Conservation (phyloP, 495 filamentous ascomycete species). For the Acidiella bohemica region DNA sequence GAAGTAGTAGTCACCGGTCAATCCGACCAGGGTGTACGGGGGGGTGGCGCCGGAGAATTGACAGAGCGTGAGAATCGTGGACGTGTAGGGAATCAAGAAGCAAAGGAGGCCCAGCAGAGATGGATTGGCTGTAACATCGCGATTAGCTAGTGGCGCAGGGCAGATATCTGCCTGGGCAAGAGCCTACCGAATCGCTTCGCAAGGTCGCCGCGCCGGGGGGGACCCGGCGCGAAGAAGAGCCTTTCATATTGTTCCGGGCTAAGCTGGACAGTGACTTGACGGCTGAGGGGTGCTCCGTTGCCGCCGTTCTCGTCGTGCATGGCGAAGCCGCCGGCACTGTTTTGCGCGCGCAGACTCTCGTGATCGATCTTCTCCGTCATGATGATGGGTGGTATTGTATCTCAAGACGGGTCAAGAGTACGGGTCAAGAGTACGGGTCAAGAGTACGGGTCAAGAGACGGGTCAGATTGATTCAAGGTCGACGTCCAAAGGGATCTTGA, state of each 20-base stretch:
- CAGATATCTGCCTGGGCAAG: neutral
- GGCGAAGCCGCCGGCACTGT: no score
- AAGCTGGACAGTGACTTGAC: slow-evolving; percentile 17
- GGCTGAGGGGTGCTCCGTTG: no score
- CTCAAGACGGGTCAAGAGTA: no score
- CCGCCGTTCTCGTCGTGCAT: no score
- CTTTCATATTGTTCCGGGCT: slow-evolving; percentile 18
- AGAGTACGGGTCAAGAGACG: no score
- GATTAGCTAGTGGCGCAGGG: neutral
- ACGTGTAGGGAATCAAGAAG: slow-evolving; percentile 19
- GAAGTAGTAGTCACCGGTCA: slow-evolving; percentile 21
- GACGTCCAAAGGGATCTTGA: no score
- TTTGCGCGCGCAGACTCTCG: no score
- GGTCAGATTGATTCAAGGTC: no score
- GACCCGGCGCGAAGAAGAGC: slow-evolving; percentile 19
- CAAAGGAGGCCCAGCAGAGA: slow-evolving; percentile 19
- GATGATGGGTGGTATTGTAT: no score
- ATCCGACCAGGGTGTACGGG: slow-evolving; percentile 10
- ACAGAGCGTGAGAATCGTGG: slow-evolving; percentile 16
- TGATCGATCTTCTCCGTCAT: no score
- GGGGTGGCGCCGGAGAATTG: slow-evolving; percentile 13
- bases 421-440: no score
- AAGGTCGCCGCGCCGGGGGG: slow-evolving; percentile 13
- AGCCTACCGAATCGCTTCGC: slow-evolving; percentile 18
- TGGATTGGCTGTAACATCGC: slow-evolving; percentile 10